These are phyloP conservation scores for Stipa capillata DNA, from an alignment of 176 grass and related monocot genomes.

Conservation along the genomic window DNA sequence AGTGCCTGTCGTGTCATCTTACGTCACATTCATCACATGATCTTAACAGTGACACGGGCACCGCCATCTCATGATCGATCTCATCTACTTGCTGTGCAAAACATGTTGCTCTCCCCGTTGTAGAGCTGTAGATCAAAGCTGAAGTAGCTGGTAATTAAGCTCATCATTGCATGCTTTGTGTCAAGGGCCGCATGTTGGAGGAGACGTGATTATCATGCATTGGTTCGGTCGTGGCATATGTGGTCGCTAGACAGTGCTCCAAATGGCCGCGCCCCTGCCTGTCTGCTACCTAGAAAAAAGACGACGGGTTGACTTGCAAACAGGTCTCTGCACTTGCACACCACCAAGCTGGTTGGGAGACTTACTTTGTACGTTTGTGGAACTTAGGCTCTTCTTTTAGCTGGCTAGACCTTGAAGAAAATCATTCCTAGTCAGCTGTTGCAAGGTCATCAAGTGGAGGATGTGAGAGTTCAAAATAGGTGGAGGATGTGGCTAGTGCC, in stretches of 20 bases:
- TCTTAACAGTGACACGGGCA: background rate
- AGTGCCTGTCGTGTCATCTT: background rate
- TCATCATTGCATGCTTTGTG: background rate
- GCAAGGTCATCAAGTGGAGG: background rate
- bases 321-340: background rate
- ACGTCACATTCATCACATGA: background rate
- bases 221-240: background rate
- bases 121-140: background rate
- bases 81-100: background rate
- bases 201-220: too few relatives aligned
- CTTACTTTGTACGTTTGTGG: too few relatives aligned
- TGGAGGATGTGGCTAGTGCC: too few relatives aligned
- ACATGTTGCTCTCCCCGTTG: background rate
- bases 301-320: conserved; percentile 19
- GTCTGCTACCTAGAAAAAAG: conserved; percentile 26
- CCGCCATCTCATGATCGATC: too few relatives aligned
- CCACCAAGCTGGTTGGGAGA: too few relatives aligned
- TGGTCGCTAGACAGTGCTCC: background rate
- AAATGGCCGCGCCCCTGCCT: background rate
- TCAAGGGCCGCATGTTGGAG: too few relatives aligned
- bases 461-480: too few relatives aligned
- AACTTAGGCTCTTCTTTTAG: background rate
- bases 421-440: background rate
- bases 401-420: background rate
- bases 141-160: too few relatives aligned